A percentile compares a stretch with the other conserved stretches of the same genome.
Evolutionary conservation across 1,284 basidiomycete species (phyloP).

Genomic region (Lignosus rhinocerotis): DNA sequence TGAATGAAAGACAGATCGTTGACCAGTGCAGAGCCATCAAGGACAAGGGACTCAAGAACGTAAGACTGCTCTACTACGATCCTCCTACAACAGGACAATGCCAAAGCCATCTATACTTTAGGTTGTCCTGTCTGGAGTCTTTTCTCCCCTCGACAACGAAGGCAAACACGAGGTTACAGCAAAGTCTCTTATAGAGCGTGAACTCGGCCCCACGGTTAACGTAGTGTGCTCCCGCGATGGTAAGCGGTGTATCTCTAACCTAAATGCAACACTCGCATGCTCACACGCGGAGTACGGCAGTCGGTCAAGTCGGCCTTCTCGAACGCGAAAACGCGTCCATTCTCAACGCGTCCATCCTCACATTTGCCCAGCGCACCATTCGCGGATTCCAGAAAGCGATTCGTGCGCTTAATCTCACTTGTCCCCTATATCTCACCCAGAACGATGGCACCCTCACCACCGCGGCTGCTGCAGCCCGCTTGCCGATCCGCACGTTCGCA

Average conservation of each 20-base stretch:
- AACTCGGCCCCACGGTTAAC: slow-evolving; percentile 42
- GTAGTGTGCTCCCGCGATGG: slow-evolving; percentile 43
- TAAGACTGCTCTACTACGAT: slow-evolving; percentile 10
- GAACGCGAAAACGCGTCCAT: slow-evolving; percentile 66
- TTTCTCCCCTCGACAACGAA: slow-evolving; percentile 47
- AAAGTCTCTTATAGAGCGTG: slow-evolving; percentile 39
- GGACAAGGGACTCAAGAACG: slow-evolving; percentile 41
- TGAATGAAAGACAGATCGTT: slow-evolving; percentile 43
- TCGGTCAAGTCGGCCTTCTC: slow-evolving; percentile 56
- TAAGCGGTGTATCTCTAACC: slow-evolving; percentile 17
- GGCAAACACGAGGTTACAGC: slow-evolving; percentile 50
- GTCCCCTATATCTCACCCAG: slow-evolving; percentile 59
- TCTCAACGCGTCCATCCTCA: slow-evolving; percentile 57
- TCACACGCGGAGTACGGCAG: slow-evolving; percentile 26
- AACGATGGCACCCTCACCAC: slow-evolving; percentile 61
- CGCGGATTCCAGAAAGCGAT: slow-evolving; percentile 51
- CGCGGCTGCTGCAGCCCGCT: slow-evolving; percentile 48
- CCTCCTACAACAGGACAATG: too few species aligned
- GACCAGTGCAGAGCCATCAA: slow-evolving; percentile 44
- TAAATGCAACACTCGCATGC: too few species aligned
- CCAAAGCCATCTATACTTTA: slow-evolving; percentile 1
- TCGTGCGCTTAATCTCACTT: slow-evolving; percentile 44
- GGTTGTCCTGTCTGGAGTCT: slow-evolving; percentile 49
- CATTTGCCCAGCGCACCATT: slow-evolving; percentile 53
- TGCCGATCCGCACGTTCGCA: slow-evolving; percentile 64